Conservation (phyloP, 176 grass and related monocot species). For the Pharus latifolius region DNA sequence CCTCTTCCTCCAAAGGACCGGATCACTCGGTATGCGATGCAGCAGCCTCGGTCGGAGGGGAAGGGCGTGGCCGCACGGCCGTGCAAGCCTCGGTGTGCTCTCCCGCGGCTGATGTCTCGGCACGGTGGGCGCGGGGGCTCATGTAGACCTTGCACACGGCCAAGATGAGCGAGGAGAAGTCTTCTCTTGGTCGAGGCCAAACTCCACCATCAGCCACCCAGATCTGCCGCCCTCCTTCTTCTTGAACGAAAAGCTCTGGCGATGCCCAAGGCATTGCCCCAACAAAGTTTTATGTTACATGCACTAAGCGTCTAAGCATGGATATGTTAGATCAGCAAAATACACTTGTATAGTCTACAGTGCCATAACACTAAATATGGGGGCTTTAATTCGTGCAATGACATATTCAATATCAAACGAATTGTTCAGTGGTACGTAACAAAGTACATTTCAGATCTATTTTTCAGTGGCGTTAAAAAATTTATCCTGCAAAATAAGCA, state of each 20-base stretch:
- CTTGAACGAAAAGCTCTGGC: not conserved
- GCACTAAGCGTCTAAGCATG: too few relatives aligned
- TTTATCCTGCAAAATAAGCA: too few relatives aligned
- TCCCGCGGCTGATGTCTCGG: not conserved
- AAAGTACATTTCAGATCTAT: too few relatives aligned
- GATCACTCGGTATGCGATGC: not conserved
- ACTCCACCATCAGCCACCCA: conserved; percentile 4
- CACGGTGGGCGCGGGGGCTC: not conserved
- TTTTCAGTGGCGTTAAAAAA: too few relatives aligned
- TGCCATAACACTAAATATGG: too few relatives aligned
- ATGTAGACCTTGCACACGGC: not conserved
- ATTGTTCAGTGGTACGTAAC: too few relatives aligned
- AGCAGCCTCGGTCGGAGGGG: not conserved
- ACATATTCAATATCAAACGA: too few relatives aligned
- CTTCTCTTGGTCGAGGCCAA: not conserved
- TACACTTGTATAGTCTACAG: too few relatives aligned
- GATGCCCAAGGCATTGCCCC: not conserved
- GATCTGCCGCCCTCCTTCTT: not conserved
- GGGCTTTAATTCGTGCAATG: too few relatives aligned
- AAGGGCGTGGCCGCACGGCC: not conserved
- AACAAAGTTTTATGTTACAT: too few relatives aligned
- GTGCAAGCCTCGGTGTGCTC: not conserved
- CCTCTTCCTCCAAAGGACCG: not conserved
- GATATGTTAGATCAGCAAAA: too few relatives aligned
- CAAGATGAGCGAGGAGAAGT: not conserved